A percentile compares a stretch with the other conserved stretches of the same genome.
Evolutionary conservation across 495 filamentous ascomycete genomes (phyloP).

Genomic region (Thozetella sp.): DNA sequence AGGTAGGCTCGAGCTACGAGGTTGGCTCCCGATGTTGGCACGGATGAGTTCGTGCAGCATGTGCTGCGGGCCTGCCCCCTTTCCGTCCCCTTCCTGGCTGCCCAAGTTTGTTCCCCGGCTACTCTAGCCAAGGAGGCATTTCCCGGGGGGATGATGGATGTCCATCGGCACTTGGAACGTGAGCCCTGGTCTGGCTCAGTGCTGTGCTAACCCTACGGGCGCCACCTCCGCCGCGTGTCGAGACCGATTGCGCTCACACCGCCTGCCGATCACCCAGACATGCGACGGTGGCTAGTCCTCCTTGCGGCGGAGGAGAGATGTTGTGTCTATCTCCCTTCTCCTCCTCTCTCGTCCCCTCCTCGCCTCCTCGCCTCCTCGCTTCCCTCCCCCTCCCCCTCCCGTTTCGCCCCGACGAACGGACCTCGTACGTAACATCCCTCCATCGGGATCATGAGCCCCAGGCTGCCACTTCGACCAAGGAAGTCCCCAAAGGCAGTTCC

Average conservation of each 20-base stretch:
- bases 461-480: too few species aligned
- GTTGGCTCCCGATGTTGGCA: background rate
- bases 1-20: background rate
- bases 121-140: too few species aligned
- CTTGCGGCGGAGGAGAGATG: background rate
- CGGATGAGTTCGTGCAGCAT: slow-evolving; percentile 3
- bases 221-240: too few species aligned
- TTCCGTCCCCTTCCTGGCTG: background rate
- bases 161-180: background rate
- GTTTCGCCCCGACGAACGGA: too few species aligned
- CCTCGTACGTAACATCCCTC: too few species aligned
- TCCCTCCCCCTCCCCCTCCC: too few species aligned
- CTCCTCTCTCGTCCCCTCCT: too few species aligned
- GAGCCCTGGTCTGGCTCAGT: background rate
- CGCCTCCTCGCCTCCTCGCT: too few species aligned
- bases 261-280: background rate
- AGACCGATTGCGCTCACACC: background rate
- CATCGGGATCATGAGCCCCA: too few species aligned
- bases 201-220: background rate
- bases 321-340: too few species aligned
- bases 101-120: background rate
- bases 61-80: background rate
- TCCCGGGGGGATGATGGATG: background rate
- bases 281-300: background rate
- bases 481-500: too few species aligned